Evolutionary conservation across 2,329 filamentous ascomycete genomes (phyloP).

Genomic region (Epichloe gansuensis): DNA sequence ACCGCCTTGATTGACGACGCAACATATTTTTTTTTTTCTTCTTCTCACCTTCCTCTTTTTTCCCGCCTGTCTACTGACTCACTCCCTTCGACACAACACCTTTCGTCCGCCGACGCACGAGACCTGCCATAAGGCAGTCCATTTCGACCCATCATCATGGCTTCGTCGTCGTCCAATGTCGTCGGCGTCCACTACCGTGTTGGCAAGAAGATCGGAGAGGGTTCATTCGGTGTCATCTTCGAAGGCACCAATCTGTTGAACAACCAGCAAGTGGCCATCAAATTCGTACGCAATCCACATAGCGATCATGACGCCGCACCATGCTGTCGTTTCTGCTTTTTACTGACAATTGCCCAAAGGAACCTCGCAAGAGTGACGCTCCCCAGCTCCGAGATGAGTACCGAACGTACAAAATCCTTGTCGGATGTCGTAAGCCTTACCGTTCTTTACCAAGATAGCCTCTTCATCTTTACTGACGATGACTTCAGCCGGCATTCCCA

Average conservation of each 20-base stretch:
- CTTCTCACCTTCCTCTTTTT: not conserved
- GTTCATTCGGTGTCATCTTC: slow-evolving; percentile 96
- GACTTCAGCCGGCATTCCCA: slow-evolving; percentile 65
- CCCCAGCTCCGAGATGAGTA: slow-evolving; percentile 97
- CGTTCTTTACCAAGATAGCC: not conserved
- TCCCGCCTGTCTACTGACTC: not conserved
- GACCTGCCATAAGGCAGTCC: slow-evolving; percentile 4
- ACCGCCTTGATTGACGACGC: slow-evolving; percentile 6
- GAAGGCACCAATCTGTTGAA: slow-evolving; percentile 97
- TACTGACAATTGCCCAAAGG: slow-evolving; percentile 35
- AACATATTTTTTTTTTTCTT: slow-evolving; percentile 1
- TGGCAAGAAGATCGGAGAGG: slow-evolving; percentile 98
- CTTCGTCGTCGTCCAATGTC: slow-evolving; percentile 86
- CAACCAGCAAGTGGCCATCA: slow-evolving; percentile 98
- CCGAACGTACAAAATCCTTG: slow-evolving; percentile 97
- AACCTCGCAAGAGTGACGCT: slow-evolving; percentile 97
- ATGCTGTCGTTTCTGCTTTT: not conserved
- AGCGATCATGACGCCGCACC: not conserved
- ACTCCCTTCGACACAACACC: not conserved
- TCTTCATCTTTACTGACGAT: not conserved
- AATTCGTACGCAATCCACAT: slow-evolving; percentile 62
- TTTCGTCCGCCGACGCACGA: slow-evolving; percentile 4
- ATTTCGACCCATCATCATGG: slow-evolving; percentile 40
- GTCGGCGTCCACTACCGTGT: slow-evolving; percentile 98
- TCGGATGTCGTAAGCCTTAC: slow-evolving; percentile 77